A percentile compares a stretch with the other conserved stretches of the same genome.
phyloP scores from a whole-genome alignment of 352 stramenopile genomes.

The Phytopythium ostracodes region DNA sequence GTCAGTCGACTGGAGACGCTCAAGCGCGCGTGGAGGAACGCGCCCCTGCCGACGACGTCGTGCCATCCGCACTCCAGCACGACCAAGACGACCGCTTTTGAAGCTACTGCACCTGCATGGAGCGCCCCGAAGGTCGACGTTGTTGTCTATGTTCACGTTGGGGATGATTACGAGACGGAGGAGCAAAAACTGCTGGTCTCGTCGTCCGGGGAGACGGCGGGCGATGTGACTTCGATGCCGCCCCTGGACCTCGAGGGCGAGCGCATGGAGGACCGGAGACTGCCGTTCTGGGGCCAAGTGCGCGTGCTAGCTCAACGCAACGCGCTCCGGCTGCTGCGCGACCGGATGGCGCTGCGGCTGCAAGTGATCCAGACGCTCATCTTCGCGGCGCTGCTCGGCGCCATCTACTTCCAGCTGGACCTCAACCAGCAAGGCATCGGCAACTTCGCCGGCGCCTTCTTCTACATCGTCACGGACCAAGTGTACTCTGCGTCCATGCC shows the following conservation, averaged over 20 bases:
- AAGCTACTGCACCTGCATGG: neutral
- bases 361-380: conserved; percentile 35
- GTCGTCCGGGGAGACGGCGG: neutral
- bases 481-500: conserved; percentile 38
- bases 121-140: conserved; percentile 1
- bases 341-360: conserved; percentile 30
- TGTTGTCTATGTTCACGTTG: conserved; percentile 17
- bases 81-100: neutral
- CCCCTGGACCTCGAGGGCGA: neutral
- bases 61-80: neutral
- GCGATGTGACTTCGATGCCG: neutral
- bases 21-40: conserved; percentile 8
- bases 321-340: conserved; percentile 33
- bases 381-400: conserved; percentile 30
- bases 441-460: conserved; percentile 48
- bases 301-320: conserved; percentile 39
- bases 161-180: conserved; percentile 9
- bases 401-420: conserved; percentile 53
- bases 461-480: conserved; percentile 51
- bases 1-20: conserved; percentile 14
- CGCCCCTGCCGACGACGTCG: neutral
- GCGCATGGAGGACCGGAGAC: conserved; percentile 17
- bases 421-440: conserved; percentile 39
- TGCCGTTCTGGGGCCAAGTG: conserved; percentile 31
- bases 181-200: neutral